Evolutionary conservation across 768 basidiomycete species (phyloP).

Genomic region (Pleurotus platypus): DNA sequence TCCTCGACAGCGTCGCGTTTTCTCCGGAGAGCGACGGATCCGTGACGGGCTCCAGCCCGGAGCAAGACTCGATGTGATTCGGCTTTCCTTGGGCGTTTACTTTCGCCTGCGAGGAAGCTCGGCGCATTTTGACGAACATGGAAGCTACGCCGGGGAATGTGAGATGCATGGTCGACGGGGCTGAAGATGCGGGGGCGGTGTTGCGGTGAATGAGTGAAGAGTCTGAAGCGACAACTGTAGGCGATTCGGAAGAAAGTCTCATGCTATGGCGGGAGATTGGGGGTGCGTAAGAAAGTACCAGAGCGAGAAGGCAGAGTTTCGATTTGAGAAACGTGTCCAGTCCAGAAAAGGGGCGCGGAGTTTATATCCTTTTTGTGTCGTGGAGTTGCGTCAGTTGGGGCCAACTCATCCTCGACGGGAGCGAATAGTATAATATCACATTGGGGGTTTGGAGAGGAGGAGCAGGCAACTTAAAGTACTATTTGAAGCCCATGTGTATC

Average conservation of each 20-base stretch:
- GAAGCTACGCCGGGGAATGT: conserved; percentile 43
- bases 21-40: conserved; percentile 30
- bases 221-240: not conserved
- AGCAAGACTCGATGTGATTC: conserved; percentile 28
- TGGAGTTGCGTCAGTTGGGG: no score
- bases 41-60: conserved; percentile 34
- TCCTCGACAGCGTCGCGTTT: conserved; percentile 10
- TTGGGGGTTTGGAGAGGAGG: no score
- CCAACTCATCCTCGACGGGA: no score
- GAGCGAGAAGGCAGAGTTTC: not conserved
- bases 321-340: not conserved
- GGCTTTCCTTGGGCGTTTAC: conserved; percentile 14
- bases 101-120: conserved; percentile 19
- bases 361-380: not conserved
- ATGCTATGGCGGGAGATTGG: not conserved
- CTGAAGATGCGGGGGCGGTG: conserved; percentile 10
- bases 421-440: no score
- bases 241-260: conserved; percentile 1
- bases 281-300: not conserved
- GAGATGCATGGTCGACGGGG: conserved; percentile 20
- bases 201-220: not conserved
- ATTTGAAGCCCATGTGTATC: no score
- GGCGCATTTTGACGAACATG: conserved; percentile 51
- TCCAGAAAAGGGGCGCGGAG: not conserved
- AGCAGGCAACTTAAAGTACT: no score